Evolutionary conservation across 192 early-diverging fungal species (phyloP), one percentile per base, ranked within the genome.

Genomic region (Podila epicladia): DNA sequence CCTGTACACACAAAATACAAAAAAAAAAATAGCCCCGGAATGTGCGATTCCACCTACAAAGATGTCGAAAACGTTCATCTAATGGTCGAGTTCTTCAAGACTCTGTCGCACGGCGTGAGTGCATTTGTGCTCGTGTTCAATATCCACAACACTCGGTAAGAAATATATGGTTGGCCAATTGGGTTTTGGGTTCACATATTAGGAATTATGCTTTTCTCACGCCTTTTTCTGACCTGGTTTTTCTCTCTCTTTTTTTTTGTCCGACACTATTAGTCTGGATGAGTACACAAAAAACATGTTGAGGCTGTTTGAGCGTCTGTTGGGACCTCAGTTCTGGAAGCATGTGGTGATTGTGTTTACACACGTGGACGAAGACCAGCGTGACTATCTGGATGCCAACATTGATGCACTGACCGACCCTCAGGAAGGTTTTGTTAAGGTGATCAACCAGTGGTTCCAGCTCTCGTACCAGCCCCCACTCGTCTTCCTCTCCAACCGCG

Each of bases 231-330:
- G 19, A 55, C 15, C 17, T 55, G n/a, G 7, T 15, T 55, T 50
- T 45, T 26, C 24, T 65, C 64, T 51, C n/a, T n/a, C n/a, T 28
- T 32, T 62, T 38, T 41, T 15, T 3, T 33, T 20, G 53, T 11
- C 24, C 20, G 20, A 19, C 8, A 24, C 24, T 29, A 13, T 9
- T 73, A 86, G 85, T 64, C 65, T 88, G 69, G 87, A 88, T 64
- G 85, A 84, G 28, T 88, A 85, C 66, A 88, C 85, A 11, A 85
- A 88, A 66, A 85, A 82, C 48, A 88, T 88, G 87, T 35, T 88
- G 57, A 58, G 75, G 6, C 57, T 86, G 37, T 88, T 88, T 64
- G 83, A 86, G 49, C 64, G 71, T 33, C 51, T 88, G 41, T 65
- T 88, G 33, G 87, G 87, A 49, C 73, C 74, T 29, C 80, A 86